Conservation (phyloP, 768 basidiomycete genomes). For the Tulasnella sp. region DNA sequence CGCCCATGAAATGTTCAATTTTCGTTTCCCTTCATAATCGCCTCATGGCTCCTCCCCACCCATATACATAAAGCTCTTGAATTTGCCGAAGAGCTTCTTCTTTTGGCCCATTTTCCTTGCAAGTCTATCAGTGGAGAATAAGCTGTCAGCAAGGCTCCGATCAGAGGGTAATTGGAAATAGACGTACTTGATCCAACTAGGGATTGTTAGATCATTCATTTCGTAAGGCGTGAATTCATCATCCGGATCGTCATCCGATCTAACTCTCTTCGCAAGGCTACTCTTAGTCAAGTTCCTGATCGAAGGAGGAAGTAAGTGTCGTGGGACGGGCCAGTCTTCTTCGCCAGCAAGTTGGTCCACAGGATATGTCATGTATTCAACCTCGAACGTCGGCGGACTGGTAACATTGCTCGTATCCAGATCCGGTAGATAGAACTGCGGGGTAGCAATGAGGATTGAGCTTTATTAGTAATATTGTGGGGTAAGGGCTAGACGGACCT, state of each 20-base stretch:
- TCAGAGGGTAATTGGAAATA: neutral
- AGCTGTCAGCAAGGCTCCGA: neutral
- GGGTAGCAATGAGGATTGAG: conserved; percentile 4
- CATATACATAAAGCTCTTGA: conserved; percentile 65
- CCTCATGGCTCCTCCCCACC: conserved; percentile 24
- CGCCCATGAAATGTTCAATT: too few relatives aligned
- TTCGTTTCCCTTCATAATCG: too few relatives aligned
- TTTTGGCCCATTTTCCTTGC: conserved; percentile 40
- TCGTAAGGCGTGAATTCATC: conserved; percentile 65
- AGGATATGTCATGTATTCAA: conserved; percentile 67
- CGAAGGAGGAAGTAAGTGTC: conserved; percentile 39
- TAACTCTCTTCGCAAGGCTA: conserved; percentile 31
- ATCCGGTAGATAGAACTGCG: conserved; percentile 54
- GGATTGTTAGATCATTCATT: conserved; percentile 66
- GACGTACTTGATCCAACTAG: conserved; percentile 41
- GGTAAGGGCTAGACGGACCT: conserved; percentile 36
- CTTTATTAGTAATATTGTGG: conserved; percentile 44
- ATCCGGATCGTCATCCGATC: conserved; percentile 41
- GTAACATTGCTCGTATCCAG: conserved; percentile 37
- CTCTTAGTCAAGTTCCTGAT: conserved; percentile 28
- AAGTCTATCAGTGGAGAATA: conserved; percentile 27
- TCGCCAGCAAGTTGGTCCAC: conserved; percentile 32
- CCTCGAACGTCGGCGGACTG: conserved; percentile 45
- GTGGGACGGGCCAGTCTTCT: conserved; percentile 40
- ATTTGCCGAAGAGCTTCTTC: conserved; percentile 47